phyloP scores from a whole-genome alignment of 2,329 filamentous ascomycete genomes.

The Colletotrichum australisinense region DNA sequence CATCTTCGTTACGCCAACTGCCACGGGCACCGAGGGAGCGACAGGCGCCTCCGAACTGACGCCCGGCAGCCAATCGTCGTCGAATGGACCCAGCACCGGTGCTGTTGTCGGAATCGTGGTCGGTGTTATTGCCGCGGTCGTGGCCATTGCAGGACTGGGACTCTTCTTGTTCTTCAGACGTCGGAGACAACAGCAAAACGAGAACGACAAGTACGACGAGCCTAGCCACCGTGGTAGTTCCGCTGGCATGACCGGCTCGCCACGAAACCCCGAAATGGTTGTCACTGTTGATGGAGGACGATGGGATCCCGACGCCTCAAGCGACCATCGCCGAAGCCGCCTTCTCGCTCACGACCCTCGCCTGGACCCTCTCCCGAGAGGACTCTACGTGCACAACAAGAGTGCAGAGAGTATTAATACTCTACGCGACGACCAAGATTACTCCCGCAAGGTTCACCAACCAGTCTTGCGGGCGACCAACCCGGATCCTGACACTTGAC shows the following conservation, averaged over 20 bases:
- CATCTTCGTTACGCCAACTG: conserved; percentile 63
- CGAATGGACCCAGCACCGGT: conserved; percentile 54
- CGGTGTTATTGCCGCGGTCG: conserved; percentile 51
- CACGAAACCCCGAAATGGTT: conserved; percentile 56
- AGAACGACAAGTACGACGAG: conserved; percentile 55
- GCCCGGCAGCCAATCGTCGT: conserved; percentile 7
- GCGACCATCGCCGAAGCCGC: conserved; percentile 53
- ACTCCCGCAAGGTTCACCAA: conserved; percentile 69
- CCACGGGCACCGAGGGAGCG: conserved; percentile 38
- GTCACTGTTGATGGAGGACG: conserved; percentile 41
- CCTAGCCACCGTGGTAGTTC: conserved; percentile 63
- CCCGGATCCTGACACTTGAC: conserved; percentile 61
- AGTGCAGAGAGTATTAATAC: conserved; percentile 74
- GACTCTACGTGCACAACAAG: conserved; percentile 67
- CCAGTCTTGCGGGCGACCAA: conserved; percentile 72
- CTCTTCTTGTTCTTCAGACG: conserved; percentile 59
- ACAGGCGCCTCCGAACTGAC: conserved; percentile 22
- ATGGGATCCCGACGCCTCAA: conserved; percentile 29
- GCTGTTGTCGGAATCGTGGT: conserved; percentile 59
- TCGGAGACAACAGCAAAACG: conserved; percentile 55
- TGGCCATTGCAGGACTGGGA: conserved; percentile 48
- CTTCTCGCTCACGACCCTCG: conserved; percentile 72
- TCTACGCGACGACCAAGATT: conserved; percentile 73
- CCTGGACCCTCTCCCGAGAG: conserved; percentile 70
- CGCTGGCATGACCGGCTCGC: conserved; percentile 57